phyloP scores from a whole-genome alignment of 495 filamentous ascomycete species.

The Aspergillus avenaceus region DNA sequence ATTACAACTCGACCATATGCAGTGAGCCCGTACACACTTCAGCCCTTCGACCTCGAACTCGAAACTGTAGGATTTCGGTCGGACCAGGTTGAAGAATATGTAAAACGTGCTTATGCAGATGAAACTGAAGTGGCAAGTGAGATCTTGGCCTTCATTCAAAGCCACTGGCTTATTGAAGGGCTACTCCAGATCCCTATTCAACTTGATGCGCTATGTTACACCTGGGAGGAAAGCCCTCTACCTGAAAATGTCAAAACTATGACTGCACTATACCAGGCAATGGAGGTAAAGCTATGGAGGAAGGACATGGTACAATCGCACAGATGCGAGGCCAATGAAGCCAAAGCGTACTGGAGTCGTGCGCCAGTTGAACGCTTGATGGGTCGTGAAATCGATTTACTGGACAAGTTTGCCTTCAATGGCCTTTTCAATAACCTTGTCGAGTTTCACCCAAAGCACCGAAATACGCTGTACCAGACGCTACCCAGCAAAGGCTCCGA shows the following conservation, averaged over 20 bases:
- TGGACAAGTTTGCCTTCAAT: constrained; percentile 35
- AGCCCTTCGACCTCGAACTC: constrained; percentile 12
- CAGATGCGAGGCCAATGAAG: no score
- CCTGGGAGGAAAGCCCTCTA: constrained; percentile 25
- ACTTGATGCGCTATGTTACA: constrained; percentile 43
- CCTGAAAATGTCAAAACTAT: no score
- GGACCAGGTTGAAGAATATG: constrained; percentile 11
- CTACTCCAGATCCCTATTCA: constrained; percentile 45
- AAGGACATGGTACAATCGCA: constrained; percentile 33
- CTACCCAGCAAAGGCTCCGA: no score
- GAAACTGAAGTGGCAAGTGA: no score
- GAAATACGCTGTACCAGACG: no score
- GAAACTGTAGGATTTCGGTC: constrained; percentile 15
- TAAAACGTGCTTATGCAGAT: neutral
- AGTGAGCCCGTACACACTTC: neutral
- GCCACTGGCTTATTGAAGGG: constrained; percentile 26
- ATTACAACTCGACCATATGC: constrained; percentile 15
- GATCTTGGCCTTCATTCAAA: constrained; percentile 30
- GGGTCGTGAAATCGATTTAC: constrained; percentile 19
- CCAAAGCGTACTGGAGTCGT: neutral
- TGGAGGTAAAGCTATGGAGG: constrained; percentile 33
- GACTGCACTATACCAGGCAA: constrained; percentile 38
- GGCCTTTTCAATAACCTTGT: constrained; percentile 32
- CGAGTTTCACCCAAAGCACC: constrained; percentile 27
- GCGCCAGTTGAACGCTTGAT: constrained; percentile 6